Evolutionary conservation across 2,329 filamentous ascomycete genomes (phyloP), one percentile per base, ranked within the genome.

Genomic region (Gnomoniopsis smithogilvyi): DNA sequence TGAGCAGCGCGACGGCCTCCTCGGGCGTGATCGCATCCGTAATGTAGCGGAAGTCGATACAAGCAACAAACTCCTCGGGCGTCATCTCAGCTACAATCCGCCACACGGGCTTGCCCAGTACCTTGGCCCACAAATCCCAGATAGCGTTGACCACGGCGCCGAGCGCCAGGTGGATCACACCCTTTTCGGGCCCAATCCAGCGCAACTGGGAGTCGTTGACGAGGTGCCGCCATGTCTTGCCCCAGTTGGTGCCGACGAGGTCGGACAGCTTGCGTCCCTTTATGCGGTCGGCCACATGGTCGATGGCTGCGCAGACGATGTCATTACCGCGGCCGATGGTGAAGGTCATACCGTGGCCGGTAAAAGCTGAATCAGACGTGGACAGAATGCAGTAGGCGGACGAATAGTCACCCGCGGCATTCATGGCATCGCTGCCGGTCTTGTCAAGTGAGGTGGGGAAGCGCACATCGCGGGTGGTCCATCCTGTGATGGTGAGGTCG

Each of bases 391-490:
- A 96, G 80, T 96, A 97, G n/a, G 93, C 92, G 14, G 92, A 83
- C 1, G 92, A 96, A 77, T 96, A 96, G 75, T 96, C 92, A 62
- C 92, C 90, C 2, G 92, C 92, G 3, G 91, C 90, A 71, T 97
- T 96, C 93, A 96, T 97, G 69, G 92, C 93, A 83, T 97, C 93
- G 10, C 91, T 96, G 68, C 92, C 92, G n/a, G 92, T 96, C 78
- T 94, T 95, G 76, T 96, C 92, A 62, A 97, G 86, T 45, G 92
- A 96, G n/a, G 92, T 97, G 73, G 89, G 89, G 72, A 92, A 92
- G 66, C 89, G 85, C 71, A 92, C 87, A 77, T 92, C 89, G 70
- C 87, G 82, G 60, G 87, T 89, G 65, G 77, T 78, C 79, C 86
- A 91, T 63, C 86, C 84, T 56, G 87, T 91, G 70, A 92, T 90